Conservation (phyloP, 768 basidiomycete genomes). For the Porphyrellus cyaneotinctus region DNA sequence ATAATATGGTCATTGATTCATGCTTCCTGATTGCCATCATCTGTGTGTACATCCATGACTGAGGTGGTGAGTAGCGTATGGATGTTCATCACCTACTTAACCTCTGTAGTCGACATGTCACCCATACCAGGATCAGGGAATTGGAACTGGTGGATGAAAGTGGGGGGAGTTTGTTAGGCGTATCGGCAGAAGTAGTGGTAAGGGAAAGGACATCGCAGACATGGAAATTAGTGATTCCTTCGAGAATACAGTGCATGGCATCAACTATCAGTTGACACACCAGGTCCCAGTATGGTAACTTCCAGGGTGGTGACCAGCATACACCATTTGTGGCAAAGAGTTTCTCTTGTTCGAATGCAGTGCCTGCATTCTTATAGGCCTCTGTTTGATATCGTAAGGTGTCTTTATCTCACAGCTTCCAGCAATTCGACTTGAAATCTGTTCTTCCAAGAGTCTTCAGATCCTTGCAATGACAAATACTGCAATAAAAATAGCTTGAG, state of each 20-base stretch:
- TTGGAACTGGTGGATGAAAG: neutral
- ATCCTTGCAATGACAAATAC: neutral
- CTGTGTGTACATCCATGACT: neutral
- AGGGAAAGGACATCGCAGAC: neutral
- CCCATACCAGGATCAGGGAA: slow-evolving; percentile 9
- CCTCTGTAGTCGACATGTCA: neutral
- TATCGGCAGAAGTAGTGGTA: neutral
- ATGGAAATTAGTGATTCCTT: slow-evolving; percentile 1
- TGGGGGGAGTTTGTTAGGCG: neutral
- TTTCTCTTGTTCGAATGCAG: neutral
- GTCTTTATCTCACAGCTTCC: neutral
- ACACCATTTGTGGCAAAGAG: slow-evolving; percentile 16
- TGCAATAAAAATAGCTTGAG: neutral
- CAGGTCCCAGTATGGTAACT: slow-evolving; percentile 28
- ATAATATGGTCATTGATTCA: neutral
- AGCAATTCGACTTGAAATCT: neutral
- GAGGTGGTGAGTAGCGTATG: neutral
- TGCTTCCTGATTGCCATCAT: neutral
- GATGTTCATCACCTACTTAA: neutral
- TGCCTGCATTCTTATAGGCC: neutral
- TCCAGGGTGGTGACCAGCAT: slow-evolving; percentile 18
- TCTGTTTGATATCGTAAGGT: neutral
- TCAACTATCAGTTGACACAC: slow-evolving; percentile 17
- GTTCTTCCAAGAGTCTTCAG: neutral
- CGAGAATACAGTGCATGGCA: slow-evolving; percentile 27